phyloP scores from a whole-genome alignment of 305 asterid genomes.

The Fraxinus xanthoxyloides region DNA sequence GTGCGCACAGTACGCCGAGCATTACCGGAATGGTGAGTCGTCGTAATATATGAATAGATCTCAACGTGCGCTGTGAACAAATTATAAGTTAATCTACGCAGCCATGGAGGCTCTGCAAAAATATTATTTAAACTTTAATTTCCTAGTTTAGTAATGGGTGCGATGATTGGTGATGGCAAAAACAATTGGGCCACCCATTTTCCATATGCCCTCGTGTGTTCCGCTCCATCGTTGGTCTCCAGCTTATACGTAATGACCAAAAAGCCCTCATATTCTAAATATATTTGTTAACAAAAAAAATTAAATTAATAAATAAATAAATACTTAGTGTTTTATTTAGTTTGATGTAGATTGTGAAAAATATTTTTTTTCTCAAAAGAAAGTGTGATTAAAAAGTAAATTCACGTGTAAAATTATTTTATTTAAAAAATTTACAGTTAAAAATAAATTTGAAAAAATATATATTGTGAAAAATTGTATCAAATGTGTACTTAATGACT shows the following conservation, averaged over 20 bases:
- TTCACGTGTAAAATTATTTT: too few species aligned
- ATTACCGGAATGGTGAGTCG: conserved; percentile 48
- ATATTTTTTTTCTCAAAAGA: too few species aligned
- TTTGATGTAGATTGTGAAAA: not conserved
- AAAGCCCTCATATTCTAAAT: not conserved
- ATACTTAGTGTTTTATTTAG: not conserved
- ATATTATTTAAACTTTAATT: not conserved
- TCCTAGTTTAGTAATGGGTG: not conserved
- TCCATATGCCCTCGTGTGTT: not conserved
- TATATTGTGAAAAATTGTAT: too few species aligned
- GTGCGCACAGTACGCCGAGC: conserved; percentile 73
- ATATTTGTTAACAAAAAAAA: not conserved
- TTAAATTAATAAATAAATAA: not conserved
- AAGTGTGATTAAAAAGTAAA: too few species aligned
- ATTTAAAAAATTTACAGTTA: too few species aligned
- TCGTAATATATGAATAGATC: not conserved
- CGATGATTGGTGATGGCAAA: not conserved
- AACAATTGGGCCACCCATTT: not conserved
- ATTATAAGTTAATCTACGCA: not conserved
- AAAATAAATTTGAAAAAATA: too few species aligned
- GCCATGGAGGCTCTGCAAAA: not conserved
- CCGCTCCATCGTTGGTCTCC: not conserved
- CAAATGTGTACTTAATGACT: too few species aligned
- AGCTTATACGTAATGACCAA: not conserved
- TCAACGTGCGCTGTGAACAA: conserved; percentile 11